Percentiles rank a stretch among this genome's conserved stretches.
Evolutionary conservation across 306 rosid species (phyloP).

Genomic region (Pyrus betulifolia): DNA sequence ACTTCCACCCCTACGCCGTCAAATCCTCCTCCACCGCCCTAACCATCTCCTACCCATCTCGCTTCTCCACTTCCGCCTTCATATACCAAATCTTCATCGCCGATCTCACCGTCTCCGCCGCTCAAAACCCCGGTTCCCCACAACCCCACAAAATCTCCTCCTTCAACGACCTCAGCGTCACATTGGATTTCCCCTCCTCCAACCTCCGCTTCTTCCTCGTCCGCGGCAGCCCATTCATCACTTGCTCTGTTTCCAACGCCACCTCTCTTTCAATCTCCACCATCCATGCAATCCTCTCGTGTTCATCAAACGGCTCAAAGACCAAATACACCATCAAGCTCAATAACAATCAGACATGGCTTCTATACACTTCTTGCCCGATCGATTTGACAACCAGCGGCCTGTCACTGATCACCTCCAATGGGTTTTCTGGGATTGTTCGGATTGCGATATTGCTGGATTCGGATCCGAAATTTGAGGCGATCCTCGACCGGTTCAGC

Average conservation of each 20-base stretch:
- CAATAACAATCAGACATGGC: conserved; percentile 84
- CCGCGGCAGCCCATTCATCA: conserved; percentile 79
- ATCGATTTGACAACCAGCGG: conserved; percentile 27
- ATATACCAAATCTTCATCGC: conserved; percentile 51
- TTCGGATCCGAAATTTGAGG: conserved; percentile 19
- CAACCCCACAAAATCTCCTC: conserved; percentile 51
- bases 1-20: conserved; percentile 74
- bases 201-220: conserved; percentile 60
- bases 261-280: conserved; percentile 56
- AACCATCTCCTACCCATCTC: conserved; percentile 63
- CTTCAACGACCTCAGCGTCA: conserved; percentile 61
- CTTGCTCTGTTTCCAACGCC: conserved; percentile 31
- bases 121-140: conserved; percentile 12
- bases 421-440: conserved; percentile 53
- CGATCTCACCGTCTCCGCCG: conserved; percentile 58
- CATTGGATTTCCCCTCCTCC: conserved; percentile 64
- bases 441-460: conserved; percentile 56
- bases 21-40: conserved; percentile 58
- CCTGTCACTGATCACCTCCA: conserved; percentile 44
- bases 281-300: conserved; percentile 52
- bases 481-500: conserved; percentile 49
- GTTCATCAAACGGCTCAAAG: conserved; percentile 34
- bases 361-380: conserved; percentile 51
- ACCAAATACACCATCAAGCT: conserved; percentile 55
- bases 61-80: conserved; percentile 26